Base-by-base conservation (phyloP, 345 rosid genomes). In the Carallia pectinifolia region DNA sequence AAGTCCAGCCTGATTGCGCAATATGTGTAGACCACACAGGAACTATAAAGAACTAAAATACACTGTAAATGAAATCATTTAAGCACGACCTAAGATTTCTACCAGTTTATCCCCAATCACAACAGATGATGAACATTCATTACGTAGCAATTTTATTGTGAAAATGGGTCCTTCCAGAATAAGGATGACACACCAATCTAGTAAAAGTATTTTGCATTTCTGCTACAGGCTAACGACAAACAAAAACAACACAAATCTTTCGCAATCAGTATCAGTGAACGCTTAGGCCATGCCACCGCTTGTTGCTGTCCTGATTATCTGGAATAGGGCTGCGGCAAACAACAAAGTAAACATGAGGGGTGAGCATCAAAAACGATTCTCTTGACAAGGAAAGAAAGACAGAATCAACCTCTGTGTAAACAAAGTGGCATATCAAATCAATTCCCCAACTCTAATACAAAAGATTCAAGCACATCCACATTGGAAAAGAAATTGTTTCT, bases 271-370 rank as follows among this genome's bases (percentile, higher is more conserved):
- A 19, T 40, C 39, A 8, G 62, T 37, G 27, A 34, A 53, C 33
- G 10, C 31, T 58, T 64, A 71, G 33, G 75, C 12, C 61, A 54
- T 38, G 50, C 77, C 77, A n/a, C 71, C 77, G n/a, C 63, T 67
- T 84, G 60, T 8, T 30, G 97, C 97, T 3, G 93, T 89, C 85
- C 98, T 85, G 84, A 90, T 92, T 71, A 95, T 95, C 88, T 95
- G 97, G 86, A 95, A 95, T 12, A 95, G 89, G 73, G 97, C 98
- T 70, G 60, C 16, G 15, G 16, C 60, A 68, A 65, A 74, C 12
- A 31, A 74, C 19, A 63, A 36, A 40, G 10, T 27, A 13, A 59
- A 69, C 33, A 17, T 6, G 13, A 70, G 67, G 48, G 58, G 53
- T 34, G 36, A 10, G 17, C 39, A 54, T 31, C 6, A 30, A 34